A percentile compares a stretch with the other conserved stretches of the same genome.
Conservation (phyloP, 1,139 yeast species). For the Taphrina betulina region DNA sequence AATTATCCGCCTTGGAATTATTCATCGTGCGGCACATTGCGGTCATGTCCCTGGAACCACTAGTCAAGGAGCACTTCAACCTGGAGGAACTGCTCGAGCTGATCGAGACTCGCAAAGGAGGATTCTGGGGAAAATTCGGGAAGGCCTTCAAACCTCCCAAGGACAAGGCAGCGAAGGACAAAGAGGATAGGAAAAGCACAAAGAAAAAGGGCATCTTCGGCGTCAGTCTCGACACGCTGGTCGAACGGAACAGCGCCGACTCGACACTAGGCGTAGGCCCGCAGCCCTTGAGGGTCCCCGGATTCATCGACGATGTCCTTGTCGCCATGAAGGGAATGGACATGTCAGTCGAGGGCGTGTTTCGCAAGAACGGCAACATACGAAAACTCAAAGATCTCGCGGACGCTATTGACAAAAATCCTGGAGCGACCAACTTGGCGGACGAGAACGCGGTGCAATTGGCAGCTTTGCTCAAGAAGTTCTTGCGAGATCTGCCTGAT, state of each 20-base stretch:
- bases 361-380: slow-evolving; percentile 94
- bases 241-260: slow-evolving; percentile 77
- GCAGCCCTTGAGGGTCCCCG: slow-evolving; percentile 66
- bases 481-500: slow-evolving; percentile 86
- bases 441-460: slow-evolving; percentile 86
- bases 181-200: slow-evolving; percentile 43
- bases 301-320: slow-evolving; percentile 80
- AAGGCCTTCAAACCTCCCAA: slow-evolving; percentile 45
- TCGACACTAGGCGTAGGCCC: slow-evolving; percentile 89
- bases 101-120: slow-evolving; percentile 50
- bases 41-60: slow-evolving; percentile 56
- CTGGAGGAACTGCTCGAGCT: slow-evolving; percentile 56
- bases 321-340: slow-evolving; percentile 75
- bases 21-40: slow-evolving; percentile 67
- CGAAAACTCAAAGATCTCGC: slow-evolving; percentile 73
- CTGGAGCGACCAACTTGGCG: slow-evolving; percentile 70
- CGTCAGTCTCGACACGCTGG: slow-evolving; percentile 66
- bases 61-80: slow-evolving; percentile 47
- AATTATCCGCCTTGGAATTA: slow-evolving; percentile 61
- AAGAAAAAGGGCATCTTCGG: slow-evolving; percentile 63
- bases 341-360: slow-evolving; percentile 94
- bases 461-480: slow-evolving; percentile 90
- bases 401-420: slow-evolving; percentile 70
- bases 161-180: slow-evolving; percentile 39
- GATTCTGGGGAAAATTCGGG: slow-evolving; percentile 74